These are phyloP conservation scores for Arthrobotrys megalospora DNA, from an alignment of 2,329 filamentous ascomycete species.

Conservation along the genomic window DNA sequence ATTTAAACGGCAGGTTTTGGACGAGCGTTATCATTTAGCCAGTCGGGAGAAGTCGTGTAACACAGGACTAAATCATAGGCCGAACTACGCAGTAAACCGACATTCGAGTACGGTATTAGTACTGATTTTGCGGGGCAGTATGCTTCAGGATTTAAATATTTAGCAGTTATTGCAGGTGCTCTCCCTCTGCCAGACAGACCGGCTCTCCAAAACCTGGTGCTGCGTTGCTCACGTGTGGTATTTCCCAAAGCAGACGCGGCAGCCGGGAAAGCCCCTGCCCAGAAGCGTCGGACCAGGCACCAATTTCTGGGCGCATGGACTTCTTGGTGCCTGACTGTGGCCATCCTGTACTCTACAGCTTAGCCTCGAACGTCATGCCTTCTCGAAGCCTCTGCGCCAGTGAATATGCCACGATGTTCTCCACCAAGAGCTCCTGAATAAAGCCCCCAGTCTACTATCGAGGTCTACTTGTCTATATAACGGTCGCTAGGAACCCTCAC, in stretches of 20 bases:
- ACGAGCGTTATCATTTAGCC: no score
- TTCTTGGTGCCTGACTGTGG: conserved; percentile 30
- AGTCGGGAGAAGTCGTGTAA: neutral
- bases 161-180: no score
- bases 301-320: conserved; percentile 37
- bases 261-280: conserved; percentile 15
- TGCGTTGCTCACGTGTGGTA: conserved; percentile 20
- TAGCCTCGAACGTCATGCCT: conserved; percentile 38
- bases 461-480: conserved; percentile 18
- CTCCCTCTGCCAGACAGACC: no score
- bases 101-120: neutral
- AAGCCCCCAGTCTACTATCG: neutral
- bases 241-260: conserved; percentile 21
- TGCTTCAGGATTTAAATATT: no score
- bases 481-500: neutral
- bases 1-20: no score
- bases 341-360: conserved; percentile 36
- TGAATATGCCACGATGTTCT: conserved; percentile 43
- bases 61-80: neutral
- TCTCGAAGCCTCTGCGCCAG: conserved; percentile 43
- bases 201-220: no score
- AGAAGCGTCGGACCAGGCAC: conserved; percentile 27
- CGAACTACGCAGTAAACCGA: neutral
- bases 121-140: no score
- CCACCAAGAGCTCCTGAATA: conserved; percentile 31